These are phyloP conservation scores for Rhodotorula sp. DNA, from an alignment of 1,284 basidiomycete genomes.

Conservation along the genomic window DNA sequence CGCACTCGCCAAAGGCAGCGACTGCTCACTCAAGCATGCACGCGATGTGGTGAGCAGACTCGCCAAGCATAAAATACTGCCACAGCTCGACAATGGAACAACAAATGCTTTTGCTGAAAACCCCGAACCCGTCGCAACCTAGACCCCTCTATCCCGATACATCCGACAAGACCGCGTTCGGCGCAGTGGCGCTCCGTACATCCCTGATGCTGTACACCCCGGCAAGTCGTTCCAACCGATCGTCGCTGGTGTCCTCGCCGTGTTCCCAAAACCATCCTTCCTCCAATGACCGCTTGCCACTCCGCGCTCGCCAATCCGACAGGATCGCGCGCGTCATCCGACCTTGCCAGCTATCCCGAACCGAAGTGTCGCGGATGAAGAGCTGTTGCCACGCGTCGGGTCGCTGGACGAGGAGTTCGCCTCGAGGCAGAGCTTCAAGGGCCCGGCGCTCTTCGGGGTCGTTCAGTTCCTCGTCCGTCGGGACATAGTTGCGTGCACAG, in stretches of 20 bases:
- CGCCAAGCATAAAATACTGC: too few species aligned
- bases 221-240: not conserved
- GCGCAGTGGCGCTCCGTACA: conserved; percentile 1
- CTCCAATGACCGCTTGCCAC: not conserved
- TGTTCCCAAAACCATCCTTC: conserved; percentile 23
- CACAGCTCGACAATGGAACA: too few species aligned
- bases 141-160: not conserved
- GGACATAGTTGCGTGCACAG: conserved; percentile 36
- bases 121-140: not conserved
- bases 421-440: not conserved
- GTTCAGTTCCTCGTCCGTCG: conserved; percentile 19
- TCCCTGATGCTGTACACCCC: conserved; percentile 7
- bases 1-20: too few species aligned
- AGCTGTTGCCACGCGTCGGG: conserved; percentile 23
- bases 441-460: not conserved
- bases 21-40: too few species aligned
- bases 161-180: not conserved
- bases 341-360: conserved; percentile 31
- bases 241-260: conserved; percentile 1
- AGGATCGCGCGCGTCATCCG: conserved; percentile 32
- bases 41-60: too few species aligned
- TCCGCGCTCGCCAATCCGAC: conserved; percentile 21
- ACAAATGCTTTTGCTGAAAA: too few species aligned
- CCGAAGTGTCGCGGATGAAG: conserved; percentile 19
- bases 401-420: conserved; percentile 13